Base-by-base conservation (phyloP, 768 basidiomycete genomes). In the Boletales sp. region DNA sequence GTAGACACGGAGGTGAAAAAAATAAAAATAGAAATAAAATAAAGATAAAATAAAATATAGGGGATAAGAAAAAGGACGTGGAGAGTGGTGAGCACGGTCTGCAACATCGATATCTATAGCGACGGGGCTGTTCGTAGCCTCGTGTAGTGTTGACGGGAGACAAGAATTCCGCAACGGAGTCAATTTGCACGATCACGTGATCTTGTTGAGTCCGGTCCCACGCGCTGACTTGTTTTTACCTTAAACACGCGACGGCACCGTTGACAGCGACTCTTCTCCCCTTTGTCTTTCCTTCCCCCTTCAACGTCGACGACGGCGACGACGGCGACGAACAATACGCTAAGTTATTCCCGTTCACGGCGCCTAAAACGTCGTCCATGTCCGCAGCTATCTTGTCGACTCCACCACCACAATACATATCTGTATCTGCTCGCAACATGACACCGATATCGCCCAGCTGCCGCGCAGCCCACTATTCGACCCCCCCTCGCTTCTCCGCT, bases 331-430 rank as follows among this genome's bases (percentile, higher is more conserved):
- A 25, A 25, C 14, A 46, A 7, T 46, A 55, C 59, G 43, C 11
- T 46, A 54, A 56, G 21, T 56, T 62, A 59, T 59, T 53, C 37
- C 21, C 12, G 33, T n/a, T 40, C 36, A n/a, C 46, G 50, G 44
- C 56, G 57, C 49, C 46, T 6, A 25, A 25, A 25, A 45, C 36
- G 42, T 31, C 54, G 55, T 60, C 47, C 28, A 69, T 66, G 54
- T 55, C 57, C 30, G 46, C 65, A 35, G 56, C 53, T 18, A 41
- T 67, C 44, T 13, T 68, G 37, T 61, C 72, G 17, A 66, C 70
- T 6, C 65, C 72, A 15, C 56, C 56, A 41, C 50, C 63, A 46
- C 70, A 72, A 57, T 71, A 68, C 56, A 66, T 68, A 57, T 62
- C 70, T 44, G 61, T 63, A 57, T 61, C 70, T 40, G 57, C 60